Percentiles rank a stretch among this genome's conserved stretches.
Conservation (phyloP, 2,329 filamentous ascomycete genomes). For the Botryotinia convoluta region DNA sequence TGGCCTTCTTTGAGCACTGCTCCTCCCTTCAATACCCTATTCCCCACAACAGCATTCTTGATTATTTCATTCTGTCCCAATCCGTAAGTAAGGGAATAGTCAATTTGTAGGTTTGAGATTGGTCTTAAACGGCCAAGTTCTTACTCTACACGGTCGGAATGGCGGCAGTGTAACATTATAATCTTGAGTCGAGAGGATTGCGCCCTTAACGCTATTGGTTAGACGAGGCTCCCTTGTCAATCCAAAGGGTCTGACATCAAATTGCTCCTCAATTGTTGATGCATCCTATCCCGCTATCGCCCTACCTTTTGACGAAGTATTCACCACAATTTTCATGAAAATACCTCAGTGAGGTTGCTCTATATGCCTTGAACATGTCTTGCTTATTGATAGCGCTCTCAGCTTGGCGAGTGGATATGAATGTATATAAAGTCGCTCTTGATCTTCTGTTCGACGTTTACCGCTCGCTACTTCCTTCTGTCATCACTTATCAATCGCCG, state of each 20-base stretch:
- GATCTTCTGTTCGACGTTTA: background rate
- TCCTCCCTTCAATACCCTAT: background rate
- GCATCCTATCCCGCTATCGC: background rate
- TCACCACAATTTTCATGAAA: background rate
- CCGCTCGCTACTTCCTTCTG: background rate
- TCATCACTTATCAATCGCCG: background rate
- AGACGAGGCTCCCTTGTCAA: background rate
- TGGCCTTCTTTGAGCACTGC: background rate
- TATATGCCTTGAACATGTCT: background rate
- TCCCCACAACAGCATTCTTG: background rate
- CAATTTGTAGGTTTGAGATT: background rate
- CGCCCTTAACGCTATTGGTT: background rate
- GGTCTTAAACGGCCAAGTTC: background rate
- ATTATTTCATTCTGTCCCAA: background rate
- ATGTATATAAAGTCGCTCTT: background rate
- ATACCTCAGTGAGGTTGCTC: background rate
- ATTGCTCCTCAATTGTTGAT: background rate
- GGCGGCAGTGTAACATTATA: background rate
- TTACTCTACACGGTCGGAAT: background rate
- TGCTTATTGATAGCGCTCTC: background rate
- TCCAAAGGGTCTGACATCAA: background rate
- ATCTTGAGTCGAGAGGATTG: background rate
- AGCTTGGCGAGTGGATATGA: background rate
- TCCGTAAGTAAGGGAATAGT: background rate
- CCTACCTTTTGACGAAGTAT: background rate